Evolutionary conservation across 2,329 filamentous ascomycete species (phyloP), one percentile per base, ranked within the genome.

Genomic region (Xylaria digitata): DNA sequence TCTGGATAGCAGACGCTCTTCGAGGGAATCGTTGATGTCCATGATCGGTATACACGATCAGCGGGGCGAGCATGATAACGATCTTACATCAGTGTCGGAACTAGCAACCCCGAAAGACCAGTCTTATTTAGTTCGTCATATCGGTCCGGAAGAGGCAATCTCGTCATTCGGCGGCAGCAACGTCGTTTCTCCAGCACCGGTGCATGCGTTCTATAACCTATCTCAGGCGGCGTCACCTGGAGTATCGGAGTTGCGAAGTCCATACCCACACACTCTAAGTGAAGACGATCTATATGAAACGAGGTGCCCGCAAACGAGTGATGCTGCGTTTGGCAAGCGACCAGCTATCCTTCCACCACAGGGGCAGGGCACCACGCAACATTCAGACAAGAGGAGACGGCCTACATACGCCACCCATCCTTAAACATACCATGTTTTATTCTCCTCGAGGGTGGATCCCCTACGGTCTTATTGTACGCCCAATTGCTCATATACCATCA

Each of bases 81-180:
- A 82, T 62, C 70, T 79, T 46, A 78, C 77, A 7, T 81, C 80
- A n/a, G 75, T 78, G 43, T 83, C 80, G 17, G 82, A 83, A 66
- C 75, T 82, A 62, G 80, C 78, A 66, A 83, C 81, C 21, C 82
- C 81, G 9, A 77, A 75, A 53, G 80, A 82, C 61, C 75, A 75
- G 9, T 68, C 69, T 2, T 67, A 73, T 65, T 72, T 76, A 59
- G 58, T 75, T 13, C 78, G 79, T 13, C 75, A 77, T 60, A 66
- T 74, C 4, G 79, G 78, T n/a, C 63, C 75, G 2, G 79, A 80
- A 43, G 79, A 81, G 57, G 66, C 72, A 9, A 75, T 76, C 3
- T 73, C 76, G 11, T 79, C 78, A 6, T 79, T 82, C 68, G 72
- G 74, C 54, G 67, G 68, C 66, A 72, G 73, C 58, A 68, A 69